Conservation (phyloP, 495 filamentous ascomycete species). For the Penicillium turbatum region DNA sequence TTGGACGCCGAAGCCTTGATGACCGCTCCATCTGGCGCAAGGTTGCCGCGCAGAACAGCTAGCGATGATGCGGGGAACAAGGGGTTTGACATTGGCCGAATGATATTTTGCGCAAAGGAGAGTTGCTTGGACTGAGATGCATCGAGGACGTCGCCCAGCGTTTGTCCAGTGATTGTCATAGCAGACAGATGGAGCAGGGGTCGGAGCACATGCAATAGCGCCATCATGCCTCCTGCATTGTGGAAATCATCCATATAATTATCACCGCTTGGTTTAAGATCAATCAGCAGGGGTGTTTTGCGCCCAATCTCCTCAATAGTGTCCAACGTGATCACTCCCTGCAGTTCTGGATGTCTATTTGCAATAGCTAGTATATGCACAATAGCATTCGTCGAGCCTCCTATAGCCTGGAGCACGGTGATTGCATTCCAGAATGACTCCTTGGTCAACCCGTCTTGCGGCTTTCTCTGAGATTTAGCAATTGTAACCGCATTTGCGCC, state of each 20-base stretch:
- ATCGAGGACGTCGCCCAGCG: conserved; percentile 53
- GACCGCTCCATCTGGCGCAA: conserved; percentile 54
- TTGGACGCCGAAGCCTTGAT: conserved; percentile 63
- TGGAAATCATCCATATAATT: conserved; percentile 74
- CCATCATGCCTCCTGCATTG: conserved; percentile 61
- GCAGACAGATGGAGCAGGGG: conserved; percentile 56
- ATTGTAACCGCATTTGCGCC: conserved; percentile 52
- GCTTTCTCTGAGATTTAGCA: conserved; percentile 37
- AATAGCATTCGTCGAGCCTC: conserved; percentile 65
- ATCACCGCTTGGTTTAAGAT: conserved; percentile 63
- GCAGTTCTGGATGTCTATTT: conserved; percentile 53
- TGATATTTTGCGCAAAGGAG: conserved; percentile 39
- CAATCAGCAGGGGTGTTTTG: conserved; percentile 56
- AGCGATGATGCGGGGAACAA: conserved; percentile 54
- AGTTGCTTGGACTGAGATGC: conserved; percentile 41
- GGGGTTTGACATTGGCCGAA: conserved; percentile 49
- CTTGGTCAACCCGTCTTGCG: conserved; percentile 53
- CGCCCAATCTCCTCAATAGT: conserved; percentile 59
- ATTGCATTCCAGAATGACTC: conserved; percentile 66
- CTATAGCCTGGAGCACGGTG: conserved; percentile 64
- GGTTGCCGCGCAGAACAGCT: conserved; percentile 52
- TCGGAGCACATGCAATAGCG: conserved; percentile 50
- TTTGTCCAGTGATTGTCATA: conserved; percentile 54
- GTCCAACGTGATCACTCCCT: conserved; percentile 51
- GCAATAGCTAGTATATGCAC: conserved; percentile 63